Conservation (phyloP, 192 early-diverging fungal species). For the Umbelopsis ramanniana region DNA sequence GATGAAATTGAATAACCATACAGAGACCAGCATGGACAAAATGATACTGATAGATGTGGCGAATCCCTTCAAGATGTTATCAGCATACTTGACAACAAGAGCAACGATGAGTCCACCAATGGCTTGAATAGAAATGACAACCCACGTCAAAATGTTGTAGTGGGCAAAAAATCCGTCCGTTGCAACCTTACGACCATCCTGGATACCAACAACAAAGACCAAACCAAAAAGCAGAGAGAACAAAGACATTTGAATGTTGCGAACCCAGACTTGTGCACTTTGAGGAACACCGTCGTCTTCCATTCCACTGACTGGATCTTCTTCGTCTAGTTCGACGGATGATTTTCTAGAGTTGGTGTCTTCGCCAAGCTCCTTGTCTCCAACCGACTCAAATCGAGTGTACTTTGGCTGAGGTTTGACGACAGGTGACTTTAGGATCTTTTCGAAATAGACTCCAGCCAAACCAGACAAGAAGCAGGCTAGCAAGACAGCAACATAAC, state of each 20-base stretch:
- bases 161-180: conserved; percentile 89
- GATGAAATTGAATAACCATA: conserved; percentile 83
- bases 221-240: conserved; percentile 82
- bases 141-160: conserved; percentile 81
- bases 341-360: conserved; percentile 12
- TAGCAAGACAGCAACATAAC: conserved; percentile 70
- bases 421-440: conserved; percentile 84
- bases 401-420: conserved; percentile 21
- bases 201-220: conserved; percentile 75
- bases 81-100: conserved; percentile 96
- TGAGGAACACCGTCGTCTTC: conserved; percentile 23
- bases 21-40: conserved; percentile 82
- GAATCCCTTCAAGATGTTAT: conserved; percentile 99
- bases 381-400: conserved; percentile 24
- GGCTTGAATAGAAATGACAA: conserved; percentile 87
- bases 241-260: conserved; percentile 92
- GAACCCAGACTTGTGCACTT: conserved; percentile 70
- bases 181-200: conserved; percentile 75
- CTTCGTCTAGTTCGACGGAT: conserved; percentile 19
- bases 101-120: conserved; percentile 94
- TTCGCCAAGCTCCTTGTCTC: conserved; percentile 8
- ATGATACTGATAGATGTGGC: conserved; percentile 96
- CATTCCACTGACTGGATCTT: conserved; percentile 18
- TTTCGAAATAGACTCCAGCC: conserved; percentile 99
- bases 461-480: conserved; percentile 93